Percentiles rank a stretch among this genome's conserved stretches.
Conservation (phyloP, 2,329 filamentous ascomycete genomes). For the Penicillium sp. region DNA sequence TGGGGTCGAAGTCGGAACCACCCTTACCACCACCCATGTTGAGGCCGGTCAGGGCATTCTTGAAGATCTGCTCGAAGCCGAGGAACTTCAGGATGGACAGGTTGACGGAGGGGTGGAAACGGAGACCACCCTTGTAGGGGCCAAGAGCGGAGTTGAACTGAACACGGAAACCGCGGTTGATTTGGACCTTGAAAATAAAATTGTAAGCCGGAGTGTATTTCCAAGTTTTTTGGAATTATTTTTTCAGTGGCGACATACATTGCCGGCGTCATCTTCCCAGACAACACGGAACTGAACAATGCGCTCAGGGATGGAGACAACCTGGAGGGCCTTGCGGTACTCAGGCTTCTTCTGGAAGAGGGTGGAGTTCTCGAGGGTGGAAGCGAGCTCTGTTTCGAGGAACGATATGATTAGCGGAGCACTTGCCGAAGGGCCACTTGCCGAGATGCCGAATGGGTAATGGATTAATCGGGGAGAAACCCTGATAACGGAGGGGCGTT, state of each 20-base stretch:
- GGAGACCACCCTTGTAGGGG: conserved; percentile 95
- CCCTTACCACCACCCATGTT: conserved; percentile 98
- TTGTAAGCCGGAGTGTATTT: not conserved
- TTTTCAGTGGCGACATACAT: conserved; percentile 22
- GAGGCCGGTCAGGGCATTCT: conserved; percentile 95
- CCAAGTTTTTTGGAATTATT: not conserved
- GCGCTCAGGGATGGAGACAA: conserved; percentile 89
- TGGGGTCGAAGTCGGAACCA: conserved; percentile 97
- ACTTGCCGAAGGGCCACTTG: conserved; percentile 10
- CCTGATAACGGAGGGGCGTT: conserved; percentile 1
- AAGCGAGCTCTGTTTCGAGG: conserved; percentile 72
- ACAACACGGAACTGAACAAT: conserved; percentile 95
- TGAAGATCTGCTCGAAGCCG: conserved; percentile 99
- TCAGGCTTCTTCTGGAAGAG: conserved; percentile 94
- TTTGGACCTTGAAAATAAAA: conserved; percentile 60
- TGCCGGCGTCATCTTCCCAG: conserved; percentile 92
- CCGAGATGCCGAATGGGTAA: conserved; percentile 21
- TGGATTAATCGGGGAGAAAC: not conserved
- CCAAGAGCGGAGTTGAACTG: conserved; percentile 98
- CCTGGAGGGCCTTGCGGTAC: conserved; percentile 84
- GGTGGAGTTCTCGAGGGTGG: conserved; percentile 88
- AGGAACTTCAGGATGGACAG: conserved; percentile 85
- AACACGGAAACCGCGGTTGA: conserved; percentile 93
- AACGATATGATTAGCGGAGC: conserved; percentile 14
- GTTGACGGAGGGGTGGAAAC: conserved; percentile 76